Conservation (phyloP, 495 filamentous ascomycete species). For the Aspergillus homomorphus region DNA sequence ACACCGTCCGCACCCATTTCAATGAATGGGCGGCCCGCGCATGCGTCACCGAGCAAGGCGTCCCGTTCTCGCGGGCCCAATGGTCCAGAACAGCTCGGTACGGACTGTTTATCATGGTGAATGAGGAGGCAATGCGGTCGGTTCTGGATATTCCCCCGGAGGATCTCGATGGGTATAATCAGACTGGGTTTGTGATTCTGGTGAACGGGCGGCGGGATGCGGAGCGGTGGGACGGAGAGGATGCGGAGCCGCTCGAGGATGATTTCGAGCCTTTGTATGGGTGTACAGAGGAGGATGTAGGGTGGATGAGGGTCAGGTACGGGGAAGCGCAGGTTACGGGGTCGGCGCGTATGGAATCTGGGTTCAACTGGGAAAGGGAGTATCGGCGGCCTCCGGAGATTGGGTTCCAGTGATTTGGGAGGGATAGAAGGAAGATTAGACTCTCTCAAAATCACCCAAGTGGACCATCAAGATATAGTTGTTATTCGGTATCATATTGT, state of each 20-base stretch:
- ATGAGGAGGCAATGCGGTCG: constrained; percentile 26
- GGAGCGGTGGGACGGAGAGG: constrained; percentile 4
- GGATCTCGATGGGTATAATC: background rate
- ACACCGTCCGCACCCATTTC: constrained; percentile 28
- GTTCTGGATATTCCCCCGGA: constrained; percentile 16
- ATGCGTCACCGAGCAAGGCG: background rate
- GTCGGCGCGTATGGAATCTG: background rate
- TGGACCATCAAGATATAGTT: no score
- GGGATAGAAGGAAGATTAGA: no score
- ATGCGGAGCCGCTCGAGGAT: constrained; percentile 6
- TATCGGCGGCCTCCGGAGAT: no score
- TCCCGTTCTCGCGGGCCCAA: constrained; percentile 8
- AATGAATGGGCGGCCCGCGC: constrained; percentile 22
- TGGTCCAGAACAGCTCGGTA: constrained; percentile 22
- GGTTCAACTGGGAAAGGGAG: no score
- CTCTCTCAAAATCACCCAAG: no score
- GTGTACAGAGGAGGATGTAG: constrained; percentile 26
- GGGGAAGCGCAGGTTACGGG: background rate
- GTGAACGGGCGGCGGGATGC: constrained; percentile 21
- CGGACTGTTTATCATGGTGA: constrained; percentile 25
- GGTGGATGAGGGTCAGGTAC: constrained; percentile 27
- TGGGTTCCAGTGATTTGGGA: no score
- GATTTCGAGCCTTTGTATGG: constrained; percentile 26
- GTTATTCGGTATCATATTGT: no score
- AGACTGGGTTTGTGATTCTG: constrained; percentile 21